A percentile compares a stretch with the other conserved stretches of the same genome.
These are phyloP conservation scores for Lipomyces oligophaga DNA, from an alignment of 805 yeast genomes.

Conservation along the genomic window DNA sequence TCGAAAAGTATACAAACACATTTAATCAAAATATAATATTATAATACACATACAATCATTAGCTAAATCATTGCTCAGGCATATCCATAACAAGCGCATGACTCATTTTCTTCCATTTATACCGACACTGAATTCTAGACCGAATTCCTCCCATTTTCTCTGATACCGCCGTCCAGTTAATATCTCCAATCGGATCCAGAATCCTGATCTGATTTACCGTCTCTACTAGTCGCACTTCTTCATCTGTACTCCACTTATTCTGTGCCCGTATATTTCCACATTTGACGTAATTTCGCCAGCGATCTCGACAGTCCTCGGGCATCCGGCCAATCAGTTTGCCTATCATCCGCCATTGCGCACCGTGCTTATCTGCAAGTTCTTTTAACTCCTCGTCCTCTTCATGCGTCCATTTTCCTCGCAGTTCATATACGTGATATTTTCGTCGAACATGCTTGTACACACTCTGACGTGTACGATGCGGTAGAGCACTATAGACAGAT, in stretches of 20 bases:
- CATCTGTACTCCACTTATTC: constrained; percentile 75
- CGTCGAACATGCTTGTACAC: constrained; percentile 90
- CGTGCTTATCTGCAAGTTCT: constrained; percentile 58
- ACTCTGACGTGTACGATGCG: constrained; percentile 81
- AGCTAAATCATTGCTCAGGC: not conserved
- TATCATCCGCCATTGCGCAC: constrained; percentile 84
- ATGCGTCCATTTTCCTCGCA: constrained; percentile 84
- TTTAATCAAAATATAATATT: not conserved
- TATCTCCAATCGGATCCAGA: constrained; percentile 39
- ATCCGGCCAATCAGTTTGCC: constrained; percentile 79
- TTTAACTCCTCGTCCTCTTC: constrained; percentile 72
- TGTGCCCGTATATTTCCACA: constrained; percentile 75
- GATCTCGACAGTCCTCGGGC: constrained; percentile 97
- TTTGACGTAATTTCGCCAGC: constrained; percentile 93
- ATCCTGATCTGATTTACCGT: constrained; percentile 51
- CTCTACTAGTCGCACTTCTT: constrained; percentile 58
- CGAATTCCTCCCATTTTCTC: constrained; percentile 86
- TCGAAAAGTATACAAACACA: not conserved
- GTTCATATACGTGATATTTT: constrained; percentile 79
- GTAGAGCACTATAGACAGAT: constrained; percentile 67
- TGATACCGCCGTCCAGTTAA: constrained; percentile 90
- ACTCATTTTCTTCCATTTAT: constrained; percentile 77
- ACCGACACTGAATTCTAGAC: constrained; percentile 90
- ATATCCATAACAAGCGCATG: constrained; percentile 1
- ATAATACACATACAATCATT: not conserved